Base-by-base conservation (phyloP, 2,329 filamentous ascomycete species). In the Cyclaneusma minus region DNA sequence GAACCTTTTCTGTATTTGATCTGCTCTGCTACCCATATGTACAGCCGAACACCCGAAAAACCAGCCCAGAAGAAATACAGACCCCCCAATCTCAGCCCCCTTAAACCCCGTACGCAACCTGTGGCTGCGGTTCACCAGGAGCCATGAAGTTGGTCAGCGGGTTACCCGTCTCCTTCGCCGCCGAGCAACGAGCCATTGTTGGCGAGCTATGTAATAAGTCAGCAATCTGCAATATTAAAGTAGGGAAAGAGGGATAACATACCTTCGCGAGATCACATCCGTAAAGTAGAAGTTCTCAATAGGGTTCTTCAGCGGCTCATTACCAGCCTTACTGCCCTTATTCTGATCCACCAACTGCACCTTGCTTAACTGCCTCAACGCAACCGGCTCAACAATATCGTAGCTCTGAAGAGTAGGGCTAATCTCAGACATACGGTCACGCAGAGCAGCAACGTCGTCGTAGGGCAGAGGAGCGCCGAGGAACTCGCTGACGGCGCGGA, bases 281-380 rank as follows among this genome's bases (percentile, higher is more conserved):
- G 89, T 98, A 57, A 95, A 93, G 62, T 85, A 98, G 55, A 98
- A 98, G 62, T 98, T 82, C 45, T 93, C 75, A 42, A 98, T 82
- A 30, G 79, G 72, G 56, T 80, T 81, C 63, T 74, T 82, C 45
- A 98, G 64, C 16, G 80, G 70, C 42, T 64, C 56, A n/a, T 72
- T 74, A 21, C 62, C 76, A n/a, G 65, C 45, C 55, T 81, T 77
- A 26, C 71, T 58, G 24, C 82, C 84, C 69, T 89, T 93, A 64
- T 95, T 95, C 56, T 91, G 81, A 49, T 95, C 89, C 28, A 93
- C 81, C 31, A 98, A 64, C 56, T 95, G 87, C 31, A 93, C 78
- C 65, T 85, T 94, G 68, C 81, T 84, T 44, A 95, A 59, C 36
- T 70, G 61, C 40, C 62, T 60, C 33, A 92, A 56, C 19, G 79